These are phyloP conservation scores for Globisporangium takayamanum DNA, from an alignment of 352 stramenopile species.

Conservation along the genomic window DNA sequence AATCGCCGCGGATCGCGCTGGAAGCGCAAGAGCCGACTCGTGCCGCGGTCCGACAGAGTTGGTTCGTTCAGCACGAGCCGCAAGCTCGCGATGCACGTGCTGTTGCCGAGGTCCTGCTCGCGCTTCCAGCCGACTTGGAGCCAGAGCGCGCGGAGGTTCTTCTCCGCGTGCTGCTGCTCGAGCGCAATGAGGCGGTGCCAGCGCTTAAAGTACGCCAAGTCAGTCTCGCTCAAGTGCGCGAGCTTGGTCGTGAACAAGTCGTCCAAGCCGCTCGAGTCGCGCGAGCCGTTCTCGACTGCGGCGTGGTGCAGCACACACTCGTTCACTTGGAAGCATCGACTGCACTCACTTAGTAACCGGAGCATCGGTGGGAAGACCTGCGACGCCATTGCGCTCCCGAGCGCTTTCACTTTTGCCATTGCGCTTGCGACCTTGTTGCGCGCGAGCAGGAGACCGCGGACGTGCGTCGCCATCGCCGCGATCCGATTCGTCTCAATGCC, in stretches of 20 bases:
- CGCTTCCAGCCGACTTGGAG: slow-evolving; percentile 52
- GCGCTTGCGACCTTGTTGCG: slow-evolving; percentile 67
- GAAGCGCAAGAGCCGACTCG: slow-evolving; percentile 39
- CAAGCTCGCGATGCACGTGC: slow-evolving; percentile 48
- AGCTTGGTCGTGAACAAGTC: slow-evolving; percentile 59
- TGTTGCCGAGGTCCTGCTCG: slow-evolving; percentile 42
- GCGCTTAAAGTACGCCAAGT: slow-evolving; percentile 64
- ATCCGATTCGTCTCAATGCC: slow-evolving; percentile 70
- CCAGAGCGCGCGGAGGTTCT: slow-evolving; percentile 61
- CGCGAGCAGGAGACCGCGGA: slow-evolving; percentile 58
- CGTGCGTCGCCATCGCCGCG: slow-evolving; percentile 39
- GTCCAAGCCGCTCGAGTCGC: slow-evolving; percentile 55
- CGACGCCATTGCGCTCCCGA: slow-evolving; percentile 36
- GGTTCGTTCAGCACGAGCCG: slow-evolving; percentile 41
- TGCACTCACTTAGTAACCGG: slow-evolving; percentile 52
- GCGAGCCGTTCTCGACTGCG: slow-evolving; percentile 64
- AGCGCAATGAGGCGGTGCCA: slow-evolving; percentile 72
- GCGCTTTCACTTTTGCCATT: slow-evolving; percentile 48
- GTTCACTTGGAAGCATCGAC: slow-evolving; percentile 73
- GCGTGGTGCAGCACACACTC: slow-evolving; percentile 85
- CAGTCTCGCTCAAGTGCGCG: slow-evolving; percentile 38
- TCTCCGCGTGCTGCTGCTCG: slow-evolving; percentile 69
- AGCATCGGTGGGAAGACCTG: slow-evolving; percentile 74
- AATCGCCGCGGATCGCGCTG: slow-evolving; percentile 29
- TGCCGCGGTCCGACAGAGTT: slow-evolving; percentile 20